Evolutionary conservation across 1,284 basidiomycete genomes (phyloP).

Genomic region (Papiliotrema flavescens): DNA sequence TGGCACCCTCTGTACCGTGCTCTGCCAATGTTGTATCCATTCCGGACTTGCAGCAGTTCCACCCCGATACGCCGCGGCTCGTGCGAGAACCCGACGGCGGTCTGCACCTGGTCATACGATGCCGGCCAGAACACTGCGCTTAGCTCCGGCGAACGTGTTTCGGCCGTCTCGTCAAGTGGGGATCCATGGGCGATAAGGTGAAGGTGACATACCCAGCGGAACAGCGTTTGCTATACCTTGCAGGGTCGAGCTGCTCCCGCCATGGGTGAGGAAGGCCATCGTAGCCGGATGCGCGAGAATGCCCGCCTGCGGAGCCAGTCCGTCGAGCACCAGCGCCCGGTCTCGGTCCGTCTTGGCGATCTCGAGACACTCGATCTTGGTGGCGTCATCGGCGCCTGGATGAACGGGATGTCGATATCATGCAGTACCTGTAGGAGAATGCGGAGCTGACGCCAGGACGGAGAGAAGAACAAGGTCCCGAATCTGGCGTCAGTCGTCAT

Average conservation of each 20-base stretch:
- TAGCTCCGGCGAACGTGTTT: no score
- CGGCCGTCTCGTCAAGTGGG: no score
- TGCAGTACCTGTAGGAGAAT: background rate
- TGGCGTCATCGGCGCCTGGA: background rate
- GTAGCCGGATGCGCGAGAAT: constrained; percentile 1
- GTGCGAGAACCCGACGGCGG: background rate
- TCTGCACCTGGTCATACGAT: background rate
- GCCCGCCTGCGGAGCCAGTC: background rate
- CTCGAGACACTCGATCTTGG: background rate
- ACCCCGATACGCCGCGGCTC: background rate
- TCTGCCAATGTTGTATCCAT: background rate
- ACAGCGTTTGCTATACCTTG: background rate
- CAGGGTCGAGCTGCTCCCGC: background rate
- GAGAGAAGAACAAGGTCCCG: background rate
- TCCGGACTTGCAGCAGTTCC: background rate
- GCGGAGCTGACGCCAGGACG: background rate
- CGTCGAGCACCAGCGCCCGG: background rate
- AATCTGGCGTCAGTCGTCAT: background rate
- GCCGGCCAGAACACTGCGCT: background rate
- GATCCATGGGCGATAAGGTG: background rate
- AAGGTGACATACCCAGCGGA: background rate
- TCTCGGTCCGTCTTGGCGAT: background rate
- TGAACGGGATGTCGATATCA: background rate
- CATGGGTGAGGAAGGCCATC: background rate
- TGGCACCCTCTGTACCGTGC: background rate